These are phyloP conservation scores for Fraxinus americana DNA, from an alignment of 257 asterid genomes.

Conservation along the genomic window DNA sequence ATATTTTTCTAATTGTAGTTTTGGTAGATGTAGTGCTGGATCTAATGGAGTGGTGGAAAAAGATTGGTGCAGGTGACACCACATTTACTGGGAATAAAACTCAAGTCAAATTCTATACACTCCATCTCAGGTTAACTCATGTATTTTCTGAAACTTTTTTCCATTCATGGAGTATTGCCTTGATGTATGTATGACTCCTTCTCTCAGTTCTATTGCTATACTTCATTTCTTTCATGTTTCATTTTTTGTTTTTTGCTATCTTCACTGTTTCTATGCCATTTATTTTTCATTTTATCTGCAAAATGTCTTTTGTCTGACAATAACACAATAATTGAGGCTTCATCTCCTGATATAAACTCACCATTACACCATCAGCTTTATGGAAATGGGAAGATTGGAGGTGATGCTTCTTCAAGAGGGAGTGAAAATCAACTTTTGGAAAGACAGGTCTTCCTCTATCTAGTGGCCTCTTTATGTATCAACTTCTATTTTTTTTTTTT, in stretches of 20 bases:
- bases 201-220: not conserved
- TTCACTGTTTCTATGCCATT: not conserved
- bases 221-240: not conserved
- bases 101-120: not conserved
- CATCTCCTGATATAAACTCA: slow-evolving; percentile 81
- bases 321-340: slow-evolving; percentile 80
- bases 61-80: not conserved
- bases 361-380: slow-evolving; percentile 90
- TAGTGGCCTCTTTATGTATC: not conserved
- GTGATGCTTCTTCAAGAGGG: slow-evolving; percentile 79
- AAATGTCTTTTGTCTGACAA: slow-evolving; percentile 40
- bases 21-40: not conserved
- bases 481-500: no score
- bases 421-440: slow-evolving; percentile 94
- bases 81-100: not conserved
- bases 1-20: not conserved
- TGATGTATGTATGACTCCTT: slow-evolving; percentile 15
- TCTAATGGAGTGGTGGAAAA: not conserved
- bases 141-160: slow-evolving; percentile 3
- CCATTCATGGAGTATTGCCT: slow-evolving; percentile 7
- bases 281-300: not conserved
- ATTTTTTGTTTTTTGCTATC: not conserved
- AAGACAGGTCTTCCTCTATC: slow-evolving; percentile 76
- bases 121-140: not conserved
- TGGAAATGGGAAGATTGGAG: slow-evolving; percentile 82